Evolutionary conservation across 2,329 filamentous ascomycete species (phyloP).

Genomic region (Lecanosticta acicola): DNA sequence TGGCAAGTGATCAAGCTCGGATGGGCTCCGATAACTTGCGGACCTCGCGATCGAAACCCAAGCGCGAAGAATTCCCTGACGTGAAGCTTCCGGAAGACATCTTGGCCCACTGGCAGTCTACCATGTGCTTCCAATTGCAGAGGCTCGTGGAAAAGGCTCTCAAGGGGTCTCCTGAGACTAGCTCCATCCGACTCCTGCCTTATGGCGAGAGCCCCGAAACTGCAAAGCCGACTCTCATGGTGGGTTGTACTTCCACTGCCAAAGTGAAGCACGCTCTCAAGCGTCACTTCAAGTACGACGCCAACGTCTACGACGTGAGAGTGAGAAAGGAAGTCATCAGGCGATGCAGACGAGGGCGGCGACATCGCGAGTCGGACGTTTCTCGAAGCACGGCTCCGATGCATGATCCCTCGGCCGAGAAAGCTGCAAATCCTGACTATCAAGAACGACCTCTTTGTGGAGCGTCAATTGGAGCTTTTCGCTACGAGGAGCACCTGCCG

Average conservation of each 20-base stretch:
- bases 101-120: slow-evolving; percentile 65
- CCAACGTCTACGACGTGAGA: slow-evolving; percentile 59
- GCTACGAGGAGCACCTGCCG: slow-evolving; percentile 76
- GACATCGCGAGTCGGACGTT: slow-evolving; percentile 22
- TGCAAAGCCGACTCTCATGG: slow-evolving; percentile 66
- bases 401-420: slow-evolving; percentile 20
- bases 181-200: slow-evolving; percentile 71
- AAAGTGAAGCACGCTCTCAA: slow-evolving; percentile 68
- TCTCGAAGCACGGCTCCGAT: slow-evolving; percentile 25
- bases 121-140: slow-evolving; percentile 68
- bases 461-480: slow-evolving; percentile 88
- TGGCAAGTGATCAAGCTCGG: slow-evolving; percentile 4
- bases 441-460: slow-evolving; percentile 76
- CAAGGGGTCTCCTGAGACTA: slow-evolving; percentile 66
- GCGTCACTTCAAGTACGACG: slow-evolving; percentile 65
- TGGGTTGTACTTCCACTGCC: slow-evolving; percentile 68
- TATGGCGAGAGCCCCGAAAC: slow-evolving; percentile 63
- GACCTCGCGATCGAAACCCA: slow-evolving; percentile 13
- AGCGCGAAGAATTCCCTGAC: slow-evolving; percentile 25
- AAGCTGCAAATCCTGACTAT: slow-evolving; percentile 63
- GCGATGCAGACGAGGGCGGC: slow-evolving; percentile 32
- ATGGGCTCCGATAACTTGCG: no score
- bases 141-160: slow-evolving; percentile 65
- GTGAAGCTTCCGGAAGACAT: slow-evolving; percentile 56
- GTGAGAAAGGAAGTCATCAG: slow-evolving; percentile 53